Percentiles rank a stretch among this genome's conserved stretches.
Evolutionary conservation across 345 rosid genomes (phyloP).

Genomic region (Aethionema arabicum): DNA sequence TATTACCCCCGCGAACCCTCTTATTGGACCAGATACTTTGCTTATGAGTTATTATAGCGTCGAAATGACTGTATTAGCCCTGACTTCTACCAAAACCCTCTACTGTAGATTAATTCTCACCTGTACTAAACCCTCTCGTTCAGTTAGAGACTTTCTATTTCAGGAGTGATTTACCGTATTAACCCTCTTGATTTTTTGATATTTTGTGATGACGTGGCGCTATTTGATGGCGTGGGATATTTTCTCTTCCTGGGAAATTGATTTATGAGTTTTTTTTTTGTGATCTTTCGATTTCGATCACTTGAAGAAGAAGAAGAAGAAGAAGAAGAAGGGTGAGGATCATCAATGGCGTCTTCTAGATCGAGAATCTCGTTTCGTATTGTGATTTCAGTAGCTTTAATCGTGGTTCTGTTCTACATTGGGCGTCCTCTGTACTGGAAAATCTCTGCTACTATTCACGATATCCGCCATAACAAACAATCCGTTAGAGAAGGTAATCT

Average conservation of each 20-base stretch:
- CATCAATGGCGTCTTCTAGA: slow-evolving; percentile 39
- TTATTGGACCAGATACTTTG: no score
- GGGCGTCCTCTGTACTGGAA: slow-evolving; percentile 94
- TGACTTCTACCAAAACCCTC: no score
- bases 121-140: no score
- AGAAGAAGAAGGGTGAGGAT: slow-evolving; percentile 11
- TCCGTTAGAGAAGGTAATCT: slow-evolving; percentile 67
- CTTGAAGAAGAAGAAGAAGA: not conserved
- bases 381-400: slow-evolving; percentile 28
- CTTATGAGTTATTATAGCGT: no score
- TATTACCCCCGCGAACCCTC: no score
- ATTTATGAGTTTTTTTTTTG: not conserved
- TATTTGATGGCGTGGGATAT: not conserved
- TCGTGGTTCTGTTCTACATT: slow-evolving; percentile 57
- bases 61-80: no score
- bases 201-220: no score
- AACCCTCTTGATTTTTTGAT: no score
- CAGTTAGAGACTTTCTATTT: no score
- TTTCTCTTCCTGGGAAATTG: not conserved
- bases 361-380: slow-evolving; percentile 49
- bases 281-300: not conserved
- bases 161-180: no score
- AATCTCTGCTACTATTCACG: slow-evolving; percentile 86
- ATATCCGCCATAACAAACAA: slow-evolving; percentile 77
- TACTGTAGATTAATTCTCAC: no score